Evolutionary conservation across 805 yeast species (phyloP).

Genomic region (Saccharomycopsis sp.): DNA sequence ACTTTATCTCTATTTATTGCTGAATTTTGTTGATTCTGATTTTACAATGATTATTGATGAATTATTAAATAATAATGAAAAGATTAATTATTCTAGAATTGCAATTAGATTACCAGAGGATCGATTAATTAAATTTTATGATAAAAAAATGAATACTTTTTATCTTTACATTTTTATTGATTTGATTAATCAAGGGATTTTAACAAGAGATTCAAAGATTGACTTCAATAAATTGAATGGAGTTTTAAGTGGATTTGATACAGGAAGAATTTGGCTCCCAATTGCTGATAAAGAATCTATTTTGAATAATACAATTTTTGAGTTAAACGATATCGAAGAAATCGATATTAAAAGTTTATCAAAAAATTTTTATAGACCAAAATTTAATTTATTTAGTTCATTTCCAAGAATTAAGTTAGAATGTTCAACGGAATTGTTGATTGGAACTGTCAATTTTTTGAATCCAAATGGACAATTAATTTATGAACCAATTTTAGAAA

Average conservation of each 20-base stretch:
- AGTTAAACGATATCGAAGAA: not conserved
- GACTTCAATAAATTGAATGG: not conserved
- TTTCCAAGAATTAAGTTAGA: not conserved
- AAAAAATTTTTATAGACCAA: not conserved
- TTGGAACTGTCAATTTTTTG: conserved; percentile 2
- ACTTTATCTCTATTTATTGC: not conserved
- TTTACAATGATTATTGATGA: not conserved
- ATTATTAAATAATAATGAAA: conserved; percentile 3
- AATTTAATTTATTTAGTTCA: too few relatives aligned
- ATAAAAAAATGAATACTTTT: conserved; percentile 36
- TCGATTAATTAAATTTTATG: conserved; percentile 42
- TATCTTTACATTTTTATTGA: conserved; percentile 70
- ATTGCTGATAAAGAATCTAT: not conserved
- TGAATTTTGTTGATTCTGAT: not conserved
- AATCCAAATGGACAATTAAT: conserved; percentile 10
- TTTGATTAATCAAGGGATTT: conserved; percentile 27
- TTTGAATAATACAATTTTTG: too few relatives aligned
- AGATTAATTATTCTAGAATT: conserved; percentile 40
- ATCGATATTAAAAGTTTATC: not conserved
- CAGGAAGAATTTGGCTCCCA: too few relatives aligned
- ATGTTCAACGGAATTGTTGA: not conserved
- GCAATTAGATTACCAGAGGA: conserved; percentile 54
- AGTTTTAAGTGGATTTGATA: not conserved
- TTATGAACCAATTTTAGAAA: too few relatives aligned
- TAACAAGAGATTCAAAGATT: too few relatives aligned